Conservation (phyloP, 1,284 basidiomycete genomes). For the Sutorius eximius region DNA sequence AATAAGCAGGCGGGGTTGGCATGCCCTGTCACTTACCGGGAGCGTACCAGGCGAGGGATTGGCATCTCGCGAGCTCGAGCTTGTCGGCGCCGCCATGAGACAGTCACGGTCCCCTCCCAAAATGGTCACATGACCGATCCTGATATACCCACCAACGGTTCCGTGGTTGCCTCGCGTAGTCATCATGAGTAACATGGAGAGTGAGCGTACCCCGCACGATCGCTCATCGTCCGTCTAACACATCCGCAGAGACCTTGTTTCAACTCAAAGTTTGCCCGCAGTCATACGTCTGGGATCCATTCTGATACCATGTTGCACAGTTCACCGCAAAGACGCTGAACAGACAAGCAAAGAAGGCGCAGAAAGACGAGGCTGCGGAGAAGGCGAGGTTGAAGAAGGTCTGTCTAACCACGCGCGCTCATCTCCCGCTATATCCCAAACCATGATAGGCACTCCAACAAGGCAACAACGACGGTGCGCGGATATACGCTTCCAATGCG, state of each 20-base stretch:
- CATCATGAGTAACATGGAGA: conserved; percentile 85
- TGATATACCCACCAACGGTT: conserved; percentile 1
- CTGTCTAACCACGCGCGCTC: conserved; percentile 14
- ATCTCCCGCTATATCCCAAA: neutral
- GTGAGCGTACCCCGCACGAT: conserved; percentile 49
- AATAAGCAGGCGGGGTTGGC: neutral
- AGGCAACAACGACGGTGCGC: conserved; percentile 96
- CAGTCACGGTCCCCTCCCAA: neutral
- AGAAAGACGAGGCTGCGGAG: conserved; percentile 88
- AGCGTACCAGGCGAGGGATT: neutral
- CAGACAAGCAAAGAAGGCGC: conserved; percentile 92
- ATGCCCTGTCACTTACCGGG: conserved; percentile 1
- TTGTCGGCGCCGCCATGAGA: too few relatives aligned
- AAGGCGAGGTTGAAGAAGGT: conserved; percentile 92
- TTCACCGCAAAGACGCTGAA: conserved; percentile 94
- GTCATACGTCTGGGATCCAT: conserved; percentile 5
- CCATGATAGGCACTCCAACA: conserved; percentile 86
- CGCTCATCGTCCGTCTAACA: neutral
- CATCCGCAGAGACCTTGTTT: conserved; percentile 80
- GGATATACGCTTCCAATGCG: conserved; percentile 97
- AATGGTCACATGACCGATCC: conserved; percentile 18
- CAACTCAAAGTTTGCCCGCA: conserved; percentile 74
- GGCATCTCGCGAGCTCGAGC: neutral
- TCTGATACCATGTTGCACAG: conserved; percentile 43
- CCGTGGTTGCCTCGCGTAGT: neutral